phyloP scores from a whole-genome alignment of 495 filamentous ascomycete genomes.

The Aspergillus mulundensis region DNA sequence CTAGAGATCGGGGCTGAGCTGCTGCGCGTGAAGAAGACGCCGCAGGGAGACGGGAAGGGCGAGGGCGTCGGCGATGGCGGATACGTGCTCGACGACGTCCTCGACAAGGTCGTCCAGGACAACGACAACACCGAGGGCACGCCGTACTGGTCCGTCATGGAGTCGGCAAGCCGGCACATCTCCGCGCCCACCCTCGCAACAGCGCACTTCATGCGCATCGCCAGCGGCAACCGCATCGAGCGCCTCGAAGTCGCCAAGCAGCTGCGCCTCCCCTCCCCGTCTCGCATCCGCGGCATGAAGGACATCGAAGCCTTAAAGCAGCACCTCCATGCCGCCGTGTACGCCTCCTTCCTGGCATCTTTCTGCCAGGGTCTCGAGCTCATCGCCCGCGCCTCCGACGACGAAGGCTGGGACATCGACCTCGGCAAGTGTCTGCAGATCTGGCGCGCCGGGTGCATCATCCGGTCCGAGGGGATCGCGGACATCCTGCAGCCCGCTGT shows the following conservation, averaged over 20 bases:
- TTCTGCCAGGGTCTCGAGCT: constrained; percentile 67
- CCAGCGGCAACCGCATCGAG: constrained; percentile 50
- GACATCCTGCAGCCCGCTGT: constrained; percentile 52
- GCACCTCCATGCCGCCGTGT: constrained; percentile 56
- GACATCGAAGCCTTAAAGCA: constrained; percentile 53
- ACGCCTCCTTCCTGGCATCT: constrained; percentile 57
- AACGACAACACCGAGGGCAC: constrained; percentile 65
- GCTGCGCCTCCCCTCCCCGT: constrained; percentile 38
- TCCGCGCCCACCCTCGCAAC: constrained; percentile 61
- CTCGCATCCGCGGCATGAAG: constrained; percentile 35
- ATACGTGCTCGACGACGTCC: constrained; percentile 59
- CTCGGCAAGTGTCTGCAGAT: constrained; percentile 58
- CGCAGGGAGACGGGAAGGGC: not conserved
- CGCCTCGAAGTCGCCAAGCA: constrained; percentile 34
- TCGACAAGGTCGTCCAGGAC: constrained; percentile 76
- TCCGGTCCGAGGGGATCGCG: constrained; percentile 63
- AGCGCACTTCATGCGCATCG: constrained; percentile 62
- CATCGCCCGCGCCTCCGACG: constrained; percentile 56
- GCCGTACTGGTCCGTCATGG: constrained; percentile 56
- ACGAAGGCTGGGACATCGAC: constrained; percentile 62
- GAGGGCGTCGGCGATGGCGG: constrained; percentile 13
- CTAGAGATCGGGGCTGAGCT: constrained; percentile 62
- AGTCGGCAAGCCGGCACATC: constrained; percentile 59
- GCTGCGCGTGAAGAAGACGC: constrained; percentile 41
- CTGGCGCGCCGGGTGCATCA: constrained; percentile 73